Conservation (phyloP, 352 stramenopile species). For the Phytopythium litorale region DNA sequence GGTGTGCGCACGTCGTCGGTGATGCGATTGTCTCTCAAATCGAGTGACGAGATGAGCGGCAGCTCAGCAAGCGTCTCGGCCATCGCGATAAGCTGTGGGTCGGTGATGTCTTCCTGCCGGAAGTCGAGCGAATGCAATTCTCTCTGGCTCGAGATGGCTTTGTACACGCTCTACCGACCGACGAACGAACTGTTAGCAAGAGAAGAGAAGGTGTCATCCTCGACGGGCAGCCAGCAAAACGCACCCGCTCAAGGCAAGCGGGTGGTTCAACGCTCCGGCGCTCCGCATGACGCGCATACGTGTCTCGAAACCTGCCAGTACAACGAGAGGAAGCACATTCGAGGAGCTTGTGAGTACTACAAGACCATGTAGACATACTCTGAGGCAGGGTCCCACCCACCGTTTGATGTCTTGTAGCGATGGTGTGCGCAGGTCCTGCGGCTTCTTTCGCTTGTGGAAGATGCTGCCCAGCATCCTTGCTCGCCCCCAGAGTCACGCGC, state of each 20-base stretch:
- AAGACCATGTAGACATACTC: neutral
- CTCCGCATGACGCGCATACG: conserved; percentile 61
- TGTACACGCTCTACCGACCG: conserved; percentile 65
- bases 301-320: conserved; percentile 54
- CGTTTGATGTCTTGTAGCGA: conserved; percentile 77
- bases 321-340: neutral
- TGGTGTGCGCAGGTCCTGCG: conserved; percentile 62
- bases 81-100: conserved; percentile 74
- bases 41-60: conserved; percentile 69
- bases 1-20: conserved; percentile 55
- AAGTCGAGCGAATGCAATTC: conserved; percentile 73
- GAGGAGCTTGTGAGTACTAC: neutral
- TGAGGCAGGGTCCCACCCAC: conserved; percentile 13
- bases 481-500: neutral
- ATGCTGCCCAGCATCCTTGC: conserved; percentile 64
- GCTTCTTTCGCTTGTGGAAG: conserved; percentile 82
- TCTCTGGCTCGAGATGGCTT: conserved; percentile 80
- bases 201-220: neutral
- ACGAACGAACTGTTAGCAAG: neutral
- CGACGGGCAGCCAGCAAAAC: neutral
- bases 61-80: conserved; percentile 73
- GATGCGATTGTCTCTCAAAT: conserved; percentile 77
- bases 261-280: conserved; percentile 53
- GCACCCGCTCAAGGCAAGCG: conserved; percentile 67
- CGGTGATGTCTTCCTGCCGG: conserved; percentile 73